phyloP scores from a whole-genome alignment of 2,329 filamentous ascomycete species.

The Botrytis fragariae region DNA sequence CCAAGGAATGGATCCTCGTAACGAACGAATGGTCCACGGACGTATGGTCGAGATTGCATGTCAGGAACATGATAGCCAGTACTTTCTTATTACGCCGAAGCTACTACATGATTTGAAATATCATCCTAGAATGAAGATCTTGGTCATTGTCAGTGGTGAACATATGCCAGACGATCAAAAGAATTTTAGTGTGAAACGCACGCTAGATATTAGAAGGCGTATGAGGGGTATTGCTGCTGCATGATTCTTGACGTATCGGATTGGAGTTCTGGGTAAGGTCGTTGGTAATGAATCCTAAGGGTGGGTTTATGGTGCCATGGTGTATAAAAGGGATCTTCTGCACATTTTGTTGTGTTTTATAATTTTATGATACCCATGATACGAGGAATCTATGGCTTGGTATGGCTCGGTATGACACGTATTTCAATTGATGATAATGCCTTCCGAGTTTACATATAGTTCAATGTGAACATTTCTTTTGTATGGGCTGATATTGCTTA shows the following conservation, averaged over 20 bases:
- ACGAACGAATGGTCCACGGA: conserved; percentile 96
- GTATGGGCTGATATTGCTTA: no score
- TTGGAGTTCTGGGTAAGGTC: neutral
- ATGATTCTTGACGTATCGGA: neutral
- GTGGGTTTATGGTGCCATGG: neutral
- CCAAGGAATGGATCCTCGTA: conserved; percentile 98
- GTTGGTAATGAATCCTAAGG: neutral
- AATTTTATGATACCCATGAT: neutral
- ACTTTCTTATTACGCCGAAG: conserved; percentile 98
- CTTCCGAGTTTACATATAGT: neutral
- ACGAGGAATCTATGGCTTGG: neutral
- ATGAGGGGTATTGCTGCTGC: conserved; percentile 27
- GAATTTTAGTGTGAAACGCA: conserved; percentile 35
- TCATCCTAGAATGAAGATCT: conserved; percentile 84
- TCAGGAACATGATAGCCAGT: conserved; percentile 73
- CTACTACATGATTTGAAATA: conserved; percentile 82
- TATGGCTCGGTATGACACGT: no score
- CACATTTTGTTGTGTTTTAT: neutral
- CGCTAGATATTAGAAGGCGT: conserved; percentile 32
- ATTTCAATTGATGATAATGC: neutral
- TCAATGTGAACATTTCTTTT: neutral
- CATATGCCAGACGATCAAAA: conserved; percentile 54
- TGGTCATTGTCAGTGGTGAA: conserved; percentile 91
- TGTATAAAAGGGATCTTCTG: neutral
- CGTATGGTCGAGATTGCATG: conserved; percentile 98